A percentile compares a stretch with the other conserved stretches of the same genome.
Evolutionary conservation across 2,329 filamentous ascomycete genomes (phyloP).

Genomic region (Lachnellula suecica): DNA sequence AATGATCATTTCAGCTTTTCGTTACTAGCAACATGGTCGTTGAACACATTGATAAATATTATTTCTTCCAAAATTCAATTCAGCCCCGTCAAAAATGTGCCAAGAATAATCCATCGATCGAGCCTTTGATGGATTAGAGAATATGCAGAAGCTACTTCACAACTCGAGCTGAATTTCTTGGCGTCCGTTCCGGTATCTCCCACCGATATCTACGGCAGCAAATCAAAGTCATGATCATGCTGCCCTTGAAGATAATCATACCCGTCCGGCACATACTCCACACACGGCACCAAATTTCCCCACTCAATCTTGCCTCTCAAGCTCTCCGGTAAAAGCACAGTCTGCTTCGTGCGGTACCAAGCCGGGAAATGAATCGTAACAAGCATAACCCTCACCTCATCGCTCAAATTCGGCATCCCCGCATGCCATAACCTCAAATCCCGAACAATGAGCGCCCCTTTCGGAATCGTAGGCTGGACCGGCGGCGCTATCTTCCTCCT

Average conservation of each 20-base stretch:
- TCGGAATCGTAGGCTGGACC: constrained; percentile 48
- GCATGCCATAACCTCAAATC: constrained; percentile 63
- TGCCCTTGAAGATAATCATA: constrained; percentile 38
- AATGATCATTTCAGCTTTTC: no score
- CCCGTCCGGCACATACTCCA: constrained; percentile 37
- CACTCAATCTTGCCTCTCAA: constrained; percentile 34
- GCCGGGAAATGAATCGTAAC: constrained; percentile 43
- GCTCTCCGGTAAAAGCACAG: constrained; percentile 30
- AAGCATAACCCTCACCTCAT: constrained; percentile 52
- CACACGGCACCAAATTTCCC: constrained; percentile 34
- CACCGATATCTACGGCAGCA: constrained; percentile 27
- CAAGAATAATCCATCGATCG: no score
- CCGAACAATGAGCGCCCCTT: constrained; percentile 56
- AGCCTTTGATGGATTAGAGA: no score
- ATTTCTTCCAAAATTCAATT: no score
- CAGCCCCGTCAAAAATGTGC: no score
- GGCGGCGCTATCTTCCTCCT: constrained; percentile 38
- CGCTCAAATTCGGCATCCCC: constrained; percentile 56
- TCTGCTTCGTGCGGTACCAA: constrained; percentile 34
- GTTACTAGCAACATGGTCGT: no score
- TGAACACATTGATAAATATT: no score
- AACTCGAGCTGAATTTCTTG: no score
- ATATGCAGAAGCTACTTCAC: no score
- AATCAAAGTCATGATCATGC: constrained; percentile 36
- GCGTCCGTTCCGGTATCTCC: no score